A percentile compares a stretch with the other conserved stretches of the same genome.
phyloP scores from a whole-genome alignment of 305 asterid genomes.

The Galium porrigens region DNA sequence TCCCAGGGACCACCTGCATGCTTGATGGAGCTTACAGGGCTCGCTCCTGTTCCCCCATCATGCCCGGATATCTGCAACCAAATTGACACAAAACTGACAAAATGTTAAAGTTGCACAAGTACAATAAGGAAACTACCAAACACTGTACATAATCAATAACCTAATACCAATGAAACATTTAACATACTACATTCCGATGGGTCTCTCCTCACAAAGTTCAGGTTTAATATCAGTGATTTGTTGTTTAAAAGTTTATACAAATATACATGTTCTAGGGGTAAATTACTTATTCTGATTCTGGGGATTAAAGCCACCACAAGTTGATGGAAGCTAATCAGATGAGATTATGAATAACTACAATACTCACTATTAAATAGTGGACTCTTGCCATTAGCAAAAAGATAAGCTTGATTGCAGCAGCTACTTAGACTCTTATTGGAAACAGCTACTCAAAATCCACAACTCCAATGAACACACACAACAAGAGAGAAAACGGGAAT shows the following conservation, averaged over 20 bases:
- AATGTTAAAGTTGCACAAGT: not conserved
- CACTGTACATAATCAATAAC: not conserved
- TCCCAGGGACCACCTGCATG: slow-evolving; percentile 99
- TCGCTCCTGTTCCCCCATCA: slow-evolving; percentile 99
- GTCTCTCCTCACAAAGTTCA: not conserved
- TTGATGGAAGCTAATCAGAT: not conserved
- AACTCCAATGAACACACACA: not conserved
- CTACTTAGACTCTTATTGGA: not conserved
- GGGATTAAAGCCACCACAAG: too few relatives aligned
- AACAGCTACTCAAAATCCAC: not conserved
- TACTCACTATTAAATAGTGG: not conserved
- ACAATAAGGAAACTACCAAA: not conserved
- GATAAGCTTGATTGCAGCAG: not conserved
- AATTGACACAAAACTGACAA: not conserved
- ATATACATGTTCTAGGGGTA: not conserved
- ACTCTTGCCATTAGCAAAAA: not conserved
- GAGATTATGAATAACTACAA: not conserved
- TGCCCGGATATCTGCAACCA: slow-evolving; percentile 85
- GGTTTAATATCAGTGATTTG: not conserved
- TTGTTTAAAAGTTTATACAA: not conserved
- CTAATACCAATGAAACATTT: not conserved
- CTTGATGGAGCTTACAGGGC: slow-evolving; percentile 96
- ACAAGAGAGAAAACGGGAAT: not conserved
- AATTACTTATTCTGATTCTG: not conserved
- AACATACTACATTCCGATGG: not conserved